These are phyloP conservation scores for Crithidia acanthocephali DNA, from an alignment of 208 protist genomes.

Conservation along the genomic window DNA sequence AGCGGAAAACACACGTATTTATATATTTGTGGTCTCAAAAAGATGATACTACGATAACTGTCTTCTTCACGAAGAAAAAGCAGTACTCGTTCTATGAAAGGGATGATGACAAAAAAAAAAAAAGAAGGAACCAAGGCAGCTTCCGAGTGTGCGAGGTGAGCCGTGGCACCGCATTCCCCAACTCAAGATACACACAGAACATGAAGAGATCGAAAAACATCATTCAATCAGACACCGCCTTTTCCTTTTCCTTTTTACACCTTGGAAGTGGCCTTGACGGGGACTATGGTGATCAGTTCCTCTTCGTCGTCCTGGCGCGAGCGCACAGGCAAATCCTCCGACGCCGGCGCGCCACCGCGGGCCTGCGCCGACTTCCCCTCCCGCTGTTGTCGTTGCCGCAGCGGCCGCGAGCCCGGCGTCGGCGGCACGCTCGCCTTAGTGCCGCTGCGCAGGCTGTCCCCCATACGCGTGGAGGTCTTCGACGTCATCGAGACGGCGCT, in stretches of 20 bases:
- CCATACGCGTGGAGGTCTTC: background rate
- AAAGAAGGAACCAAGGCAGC: conserved; percentile 3
- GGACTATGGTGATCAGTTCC: conserved; percentile 16
- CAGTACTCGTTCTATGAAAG: background rate
- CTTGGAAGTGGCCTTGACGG: conserved; percentile 7
- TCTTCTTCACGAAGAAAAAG: too few relatives aligned
- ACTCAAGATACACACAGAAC: too few relatives aligned
- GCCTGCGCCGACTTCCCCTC: background rate
- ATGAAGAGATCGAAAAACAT: background rate
- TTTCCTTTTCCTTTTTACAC: too few relatives aligned
- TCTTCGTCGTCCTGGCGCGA: conserved; percentile 1
- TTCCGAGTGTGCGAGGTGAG: too few relatives aligned
- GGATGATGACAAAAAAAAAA: conserved; percentile 5
- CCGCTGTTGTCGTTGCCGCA: background rate
- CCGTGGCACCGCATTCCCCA: too few relatives aligned
- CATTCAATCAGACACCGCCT: background rate
- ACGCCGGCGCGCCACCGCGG: background rate
- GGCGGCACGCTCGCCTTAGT: conserved; percentile 2
- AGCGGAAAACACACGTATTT: too few relatives aligned
- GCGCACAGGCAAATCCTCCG: conserved; percentile 11
- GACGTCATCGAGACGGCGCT: conserved; percentile 8
- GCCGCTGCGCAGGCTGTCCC: conserved; percentile 3
- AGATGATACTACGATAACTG: too few relatives aligned
- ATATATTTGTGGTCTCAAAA: too few relatives aligned
- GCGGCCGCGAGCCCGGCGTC: background rate